A percentile compares a stretch with the other conserved stretches of the same genome.
Evolutionary conservation across 139 green algal genomes (phyloP).

Genomic region (Trebouxia sp.): DNA sequence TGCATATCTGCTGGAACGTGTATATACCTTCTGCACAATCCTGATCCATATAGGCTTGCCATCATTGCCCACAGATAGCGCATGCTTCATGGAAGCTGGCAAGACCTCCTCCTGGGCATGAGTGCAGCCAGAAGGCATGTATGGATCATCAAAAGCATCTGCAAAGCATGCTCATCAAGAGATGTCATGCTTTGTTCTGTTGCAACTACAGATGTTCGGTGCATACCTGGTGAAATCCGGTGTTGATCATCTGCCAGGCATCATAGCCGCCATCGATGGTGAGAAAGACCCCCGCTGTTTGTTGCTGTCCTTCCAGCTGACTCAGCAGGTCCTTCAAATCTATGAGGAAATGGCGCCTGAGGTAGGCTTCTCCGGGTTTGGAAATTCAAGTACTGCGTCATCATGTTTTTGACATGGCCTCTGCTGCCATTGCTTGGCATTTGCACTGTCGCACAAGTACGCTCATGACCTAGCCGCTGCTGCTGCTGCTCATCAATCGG

Average conservation of each 20-base stretch:
- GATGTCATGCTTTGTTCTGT: background rate
- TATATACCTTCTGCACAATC: background rate
- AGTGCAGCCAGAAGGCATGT: background rate
- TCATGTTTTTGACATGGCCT: background rate
- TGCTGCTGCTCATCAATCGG: background rate
- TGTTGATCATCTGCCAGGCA: background rate
- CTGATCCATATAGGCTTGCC: background rate
- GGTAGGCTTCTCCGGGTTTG: background rate
- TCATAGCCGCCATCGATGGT: conserved; percentile 65
- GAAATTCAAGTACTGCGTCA: background rate
- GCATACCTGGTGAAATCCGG: background rate
- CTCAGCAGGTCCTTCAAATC: background rate
- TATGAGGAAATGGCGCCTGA: background rate
- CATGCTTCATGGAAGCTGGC: background rate
- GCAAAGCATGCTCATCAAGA: background rate
- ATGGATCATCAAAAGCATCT: background rate
- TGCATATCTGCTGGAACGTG: background rate
- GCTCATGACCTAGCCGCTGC: no score
- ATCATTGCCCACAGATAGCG: background rate
- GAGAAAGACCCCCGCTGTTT: conserved; percentile 93
- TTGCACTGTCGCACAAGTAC: background rate
- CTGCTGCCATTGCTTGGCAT: background rate
- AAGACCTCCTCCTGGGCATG: background rate
- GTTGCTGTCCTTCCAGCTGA: conserved; percentile 62
- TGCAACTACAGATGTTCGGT: background rate